Evolutionary conservation across 768 basidiomycete genomes (phyloP).

Genomic region (Amanita jacksonii): DNA sequence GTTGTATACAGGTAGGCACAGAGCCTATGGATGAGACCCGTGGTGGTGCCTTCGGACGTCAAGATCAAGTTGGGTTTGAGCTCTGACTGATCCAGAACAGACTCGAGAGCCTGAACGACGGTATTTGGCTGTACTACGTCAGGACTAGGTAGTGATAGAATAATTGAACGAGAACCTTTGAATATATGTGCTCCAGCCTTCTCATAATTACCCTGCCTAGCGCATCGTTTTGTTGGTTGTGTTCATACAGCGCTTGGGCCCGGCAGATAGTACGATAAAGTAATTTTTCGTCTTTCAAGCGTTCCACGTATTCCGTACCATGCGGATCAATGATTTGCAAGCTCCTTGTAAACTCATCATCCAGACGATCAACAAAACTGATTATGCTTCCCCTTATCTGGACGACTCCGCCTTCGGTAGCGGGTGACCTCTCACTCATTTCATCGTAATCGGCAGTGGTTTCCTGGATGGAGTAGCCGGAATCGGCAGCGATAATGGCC

Average conservation of each 20-base stretch:
- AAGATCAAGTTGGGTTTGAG: conserved; percentile 58
- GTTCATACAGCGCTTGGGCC: conserved; percentile 87
- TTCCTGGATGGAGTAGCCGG: conserved; percentile 79
- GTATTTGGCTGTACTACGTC: conserved; percentile 57
- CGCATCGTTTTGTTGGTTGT: conserved; percentile 64
- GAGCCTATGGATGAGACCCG: conserved; percentile 76
- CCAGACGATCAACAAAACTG: conserved; percentile 90
- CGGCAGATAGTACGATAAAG: conserved; percentile 91
- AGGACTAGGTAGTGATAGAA: conserved; percentile 6
- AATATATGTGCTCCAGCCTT: conserved; percentile 95
- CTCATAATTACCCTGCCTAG: conserved; percentile 88
- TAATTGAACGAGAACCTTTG: conserved; percentile 52
- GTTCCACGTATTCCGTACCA: conserved; percentile 97
- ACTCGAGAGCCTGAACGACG: conserved; percentile 85
- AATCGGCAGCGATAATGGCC: conserved; percentile 61
- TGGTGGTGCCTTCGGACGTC: conserved; percentile 43
- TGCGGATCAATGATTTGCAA: conserved; percentile 98
- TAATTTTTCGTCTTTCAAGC: conserved; percentile 91
- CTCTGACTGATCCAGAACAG: conserved; percentile 46
- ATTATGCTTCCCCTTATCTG: conserved; percentile 92
- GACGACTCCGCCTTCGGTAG: conserved; percentile 63
- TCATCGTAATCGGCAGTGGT: conserved; percentile 90
- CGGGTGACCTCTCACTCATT: conserved; percentile 69
- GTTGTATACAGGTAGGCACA: conserved; percentile 92
- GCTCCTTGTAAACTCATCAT: conserved; percentile 97